phyloP scores from a whole-genome alignment of 139 green algal species.

The Ulvella scutata region DNA sequence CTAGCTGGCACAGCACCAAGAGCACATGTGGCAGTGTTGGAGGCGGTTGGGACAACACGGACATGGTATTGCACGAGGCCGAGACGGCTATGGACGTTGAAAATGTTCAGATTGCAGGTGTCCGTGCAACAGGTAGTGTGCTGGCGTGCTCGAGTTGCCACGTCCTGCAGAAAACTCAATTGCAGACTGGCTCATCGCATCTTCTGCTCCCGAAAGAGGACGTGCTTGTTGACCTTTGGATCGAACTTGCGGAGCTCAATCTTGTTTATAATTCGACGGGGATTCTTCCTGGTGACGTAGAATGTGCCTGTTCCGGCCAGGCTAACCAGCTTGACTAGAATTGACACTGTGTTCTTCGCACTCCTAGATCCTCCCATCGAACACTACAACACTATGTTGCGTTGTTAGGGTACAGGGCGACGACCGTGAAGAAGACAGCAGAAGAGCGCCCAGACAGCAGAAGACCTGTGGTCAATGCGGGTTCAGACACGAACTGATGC shows the following conservation, averaged over 20 bases:
- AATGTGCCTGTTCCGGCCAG: constrained; percentile 60
- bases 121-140: too few relatives aligned
- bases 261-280: constrained; percentile 54
- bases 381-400: too few relatives aligned
- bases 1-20: background rate
- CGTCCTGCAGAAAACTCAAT: too few relatives aligned
- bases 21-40: background rate
- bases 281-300: constrained; percentile 69
- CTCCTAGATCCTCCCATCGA: background rate
- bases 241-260: constrained; percentile 76
- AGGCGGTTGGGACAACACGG: background rate
- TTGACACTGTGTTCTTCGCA: background rate
- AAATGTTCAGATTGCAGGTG: too few relatives aligned
- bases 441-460: too few relatives aligned
- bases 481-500: too few relatives aligned
- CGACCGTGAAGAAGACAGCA: too few relatives aligned
- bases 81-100: too few relatives aligned
- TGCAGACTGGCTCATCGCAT: constrained; percentile 16
- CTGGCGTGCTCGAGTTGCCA: too few relatives aligned
- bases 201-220: constrained; percentile 78
- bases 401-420: too few relatives aligned
- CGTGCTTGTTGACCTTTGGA: constrained; percentile 48
- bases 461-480: too few relatives aligned
- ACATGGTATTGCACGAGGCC: too few relatives aligned
- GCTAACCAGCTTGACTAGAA: constrained; percentile 43